Evolutionary conservation across 495 filamentous ascomycete species (phyloP).

Genomic region (Penicillium pulvis): DNA sequence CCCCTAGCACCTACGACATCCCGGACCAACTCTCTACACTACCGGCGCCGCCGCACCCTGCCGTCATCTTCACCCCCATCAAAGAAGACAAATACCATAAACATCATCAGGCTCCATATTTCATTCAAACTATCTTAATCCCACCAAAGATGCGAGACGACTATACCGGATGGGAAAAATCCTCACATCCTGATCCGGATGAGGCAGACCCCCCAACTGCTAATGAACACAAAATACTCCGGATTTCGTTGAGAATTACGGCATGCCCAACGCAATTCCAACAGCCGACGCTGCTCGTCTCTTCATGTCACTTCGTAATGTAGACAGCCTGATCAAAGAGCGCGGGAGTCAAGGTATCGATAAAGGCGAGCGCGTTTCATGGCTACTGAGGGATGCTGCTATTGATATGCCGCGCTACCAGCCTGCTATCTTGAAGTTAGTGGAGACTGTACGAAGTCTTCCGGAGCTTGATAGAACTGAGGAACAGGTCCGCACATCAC

Average conservation of each 20-base stretch:
- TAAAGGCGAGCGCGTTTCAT: slow-evolving; percentile 5
- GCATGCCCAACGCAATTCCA: neutral
- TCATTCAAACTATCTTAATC: too few relatives aligned
- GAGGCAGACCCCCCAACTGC: slow-evolving; percentile 2
- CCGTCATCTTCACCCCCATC: too few relatives aligned
- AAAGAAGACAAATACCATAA: too few relatives aligned
- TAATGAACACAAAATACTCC: neutral
- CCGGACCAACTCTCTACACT: too few relatives aligned
- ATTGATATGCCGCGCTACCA: slow-evolving; percentile 5
- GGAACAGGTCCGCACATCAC: neutral
- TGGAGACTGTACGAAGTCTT: neutral
- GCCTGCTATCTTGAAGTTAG: slow-evolving; percentile 1
- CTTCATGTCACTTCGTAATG: neutral
- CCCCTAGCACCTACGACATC: too few relatives aligned
- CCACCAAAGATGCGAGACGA: slow-evolving; percentile 5
- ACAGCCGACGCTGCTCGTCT: neutral
- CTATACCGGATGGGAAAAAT: slow-evolving; percentile 7
- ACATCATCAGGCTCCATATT: too few relatives aligned
- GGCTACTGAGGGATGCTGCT: slow-evolving; percentile 5
- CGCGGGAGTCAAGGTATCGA: neutral
- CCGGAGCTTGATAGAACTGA: neutral
- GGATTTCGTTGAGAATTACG: slow-evolving; percentile 1
- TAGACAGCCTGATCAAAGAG: neutral
- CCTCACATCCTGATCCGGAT: slow-evolving; percentile 9
- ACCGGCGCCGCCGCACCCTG: too few relatives aligned